These are phyloP conservation scores for Lophiotrema nucula DNA, from an alignment of 495 filamentous ascomycete species.

Conservation along the genomic window DNA sequence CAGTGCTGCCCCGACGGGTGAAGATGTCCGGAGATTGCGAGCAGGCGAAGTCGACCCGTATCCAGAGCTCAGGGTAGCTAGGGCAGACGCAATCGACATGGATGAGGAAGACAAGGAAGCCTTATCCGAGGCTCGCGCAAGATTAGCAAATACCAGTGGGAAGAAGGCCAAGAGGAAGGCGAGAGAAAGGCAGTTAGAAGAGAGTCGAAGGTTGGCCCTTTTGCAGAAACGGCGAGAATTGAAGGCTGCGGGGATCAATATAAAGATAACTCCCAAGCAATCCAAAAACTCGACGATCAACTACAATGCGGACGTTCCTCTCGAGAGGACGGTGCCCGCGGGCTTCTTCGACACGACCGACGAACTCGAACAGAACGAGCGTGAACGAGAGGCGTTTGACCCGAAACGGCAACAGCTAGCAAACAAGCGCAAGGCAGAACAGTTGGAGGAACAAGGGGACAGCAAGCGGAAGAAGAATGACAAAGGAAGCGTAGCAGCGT, in stretches of 20 bases:
- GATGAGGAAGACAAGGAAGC: constrained; percentile 99
- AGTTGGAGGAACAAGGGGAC: constrained; percentile 70
- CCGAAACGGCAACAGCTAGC: constrained; percentile 91
- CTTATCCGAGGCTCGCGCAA: constrained; percentile 94
- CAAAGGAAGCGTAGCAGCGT: constrained; percentile 78
- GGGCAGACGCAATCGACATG: constrained; percentile 94
- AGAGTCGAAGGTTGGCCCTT: constrained; percentile 82
- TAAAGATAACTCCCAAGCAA: constrained; percentile 87
- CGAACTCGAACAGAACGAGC: constrained; percentile 78
- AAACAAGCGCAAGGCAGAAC: constrained; percentile 92
- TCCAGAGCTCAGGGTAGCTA: constrained; percentile 93
- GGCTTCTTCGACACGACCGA: constrained; percentile 93
- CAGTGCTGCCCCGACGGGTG: constrained; percentile 81
- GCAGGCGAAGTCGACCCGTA: constrained; percentile 95
- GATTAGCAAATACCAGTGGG: constrained; percentile 94
- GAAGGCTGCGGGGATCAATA: constrained; percentile 96
- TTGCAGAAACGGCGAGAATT: constrained; percentile 94
- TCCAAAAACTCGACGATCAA: constrained; percentile 99
- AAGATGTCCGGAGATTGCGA: constrained; percentile 80
- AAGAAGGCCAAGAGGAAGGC: constrained; percentile 99
- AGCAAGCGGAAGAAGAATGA: constrained; percentile 84
- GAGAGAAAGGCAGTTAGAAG: constrained; percentile 90
- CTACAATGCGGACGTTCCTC: constrained; percentile 98
- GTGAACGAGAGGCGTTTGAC: constrained; percentile 83
- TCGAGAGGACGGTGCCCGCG: constrained; percentile 84